These are phyloP conservation scores for Poterioochromonas sp. DNA, from an alignment of 352 stramenopile species.

Conservation along the genomic window DNA sequence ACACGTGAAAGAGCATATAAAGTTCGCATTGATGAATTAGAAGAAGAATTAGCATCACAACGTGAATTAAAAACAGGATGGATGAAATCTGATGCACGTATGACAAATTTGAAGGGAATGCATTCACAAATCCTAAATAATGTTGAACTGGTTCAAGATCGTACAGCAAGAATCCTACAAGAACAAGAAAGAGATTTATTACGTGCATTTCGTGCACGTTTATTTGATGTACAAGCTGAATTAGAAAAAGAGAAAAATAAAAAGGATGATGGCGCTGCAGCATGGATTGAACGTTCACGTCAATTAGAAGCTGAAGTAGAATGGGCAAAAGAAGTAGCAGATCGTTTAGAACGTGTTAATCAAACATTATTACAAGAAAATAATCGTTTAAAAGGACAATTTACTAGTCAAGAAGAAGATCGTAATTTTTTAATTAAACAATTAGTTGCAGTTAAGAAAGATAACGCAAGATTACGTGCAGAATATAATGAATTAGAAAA, in stretches of 20 bases:
- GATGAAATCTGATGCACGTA: constrained; percentile 61
- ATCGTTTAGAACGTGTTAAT: constrained; percentile 74
- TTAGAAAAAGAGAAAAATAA: constrained; percentile 79
- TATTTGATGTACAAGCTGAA: constrained; percentile 81
- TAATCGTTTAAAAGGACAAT: constrained; percentile 70
- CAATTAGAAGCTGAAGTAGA: constrained; percentile 64
- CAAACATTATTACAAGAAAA: constrained; percentile 74
- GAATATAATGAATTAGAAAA: constrained; percentile 55
- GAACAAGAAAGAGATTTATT: constrained; percentile 77
- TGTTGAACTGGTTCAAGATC: constrained; percentile 73
- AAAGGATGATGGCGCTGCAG: constrained; percentile 69
- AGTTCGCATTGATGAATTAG: constrained; percentile 65
- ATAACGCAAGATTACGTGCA: constrained; percentile 65
- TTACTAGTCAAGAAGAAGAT: constrained; percentile 80
- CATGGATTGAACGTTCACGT: constrained; percentile 78
- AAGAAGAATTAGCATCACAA: constrained; percentile 48
- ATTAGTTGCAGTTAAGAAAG: constrained; percentile 79
- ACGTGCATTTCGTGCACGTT: constrained; percentile 65
- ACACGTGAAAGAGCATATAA: constrained; percentile 71
- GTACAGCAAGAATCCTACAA: constrained; percentile 73
- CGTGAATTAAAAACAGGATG: constrained; percentile 53
- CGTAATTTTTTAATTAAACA: constrained; percentile 81
- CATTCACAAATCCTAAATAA: constrained; percentile 70
- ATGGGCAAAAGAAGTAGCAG: constrained; percentile 69
- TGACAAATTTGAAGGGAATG: constrained; percentile 64